Conservation (phyloP, 2,329 filamentous ascomycete genomes). For the Cadophora luteo-olivacea region DNA sequence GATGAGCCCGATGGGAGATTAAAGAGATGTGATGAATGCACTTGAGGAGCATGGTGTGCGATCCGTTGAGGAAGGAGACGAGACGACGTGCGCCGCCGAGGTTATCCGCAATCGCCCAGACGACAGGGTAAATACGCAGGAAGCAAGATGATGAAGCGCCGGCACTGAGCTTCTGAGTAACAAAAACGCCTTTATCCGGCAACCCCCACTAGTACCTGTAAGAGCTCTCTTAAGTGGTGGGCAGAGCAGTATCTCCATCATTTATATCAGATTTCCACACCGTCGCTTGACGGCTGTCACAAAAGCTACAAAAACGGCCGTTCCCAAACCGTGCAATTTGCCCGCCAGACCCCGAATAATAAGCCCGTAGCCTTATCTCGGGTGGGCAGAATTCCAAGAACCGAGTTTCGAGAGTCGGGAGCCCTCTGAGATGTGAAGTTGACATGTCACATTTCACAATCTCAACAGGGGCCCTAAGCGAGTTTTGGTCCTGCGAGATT, state of each 20-base stretch:
- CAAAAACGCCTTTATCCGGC: not conserved
- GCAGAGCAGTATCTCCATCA: not conserved
- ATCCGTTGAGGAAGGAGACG: constrained; percentile 4
- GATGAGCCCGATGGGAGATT: not conserved
- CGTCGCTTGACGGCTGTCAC: not conserved
- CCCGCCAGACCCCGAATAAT: not conserved
- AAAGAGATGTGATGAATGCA: not conserved
- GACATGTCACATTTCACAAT: constrained; percentile 9
- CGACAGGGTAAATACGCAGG: not conserved
- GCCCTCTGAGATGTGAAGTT: not conserved
- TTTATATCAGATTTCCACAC: not conserved
- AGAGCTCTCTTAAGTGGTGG: not conserved
- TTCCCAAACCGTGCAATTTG: not conserved
- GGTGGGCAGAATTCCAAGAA: not conserved
- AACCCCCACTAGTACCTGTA: not conserved
- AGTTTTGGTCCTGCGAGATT: not conserved
- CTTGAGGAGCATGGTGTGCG: constrained; percentile 1
- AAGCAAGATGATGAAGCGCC: not conserved
- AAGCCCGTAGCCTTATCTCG: constrained; percentile 4
- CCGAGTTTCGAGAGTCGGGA: not conserved
- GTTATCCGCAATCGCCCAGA: constrained; percentile 9
- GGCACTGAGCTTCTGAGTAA: not conserved
- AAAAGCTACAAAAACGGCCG: too few species aligned
- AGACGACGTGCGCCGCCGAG: constrained; percentile 1
- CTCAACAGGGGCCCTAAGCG: constrained; percentile 4